These are phyloP conservation scores for Cryptococcus amylolentus DNA, from an alignment of 1,284 basidiomycete species.

Conservation along the genomic window DNA sequence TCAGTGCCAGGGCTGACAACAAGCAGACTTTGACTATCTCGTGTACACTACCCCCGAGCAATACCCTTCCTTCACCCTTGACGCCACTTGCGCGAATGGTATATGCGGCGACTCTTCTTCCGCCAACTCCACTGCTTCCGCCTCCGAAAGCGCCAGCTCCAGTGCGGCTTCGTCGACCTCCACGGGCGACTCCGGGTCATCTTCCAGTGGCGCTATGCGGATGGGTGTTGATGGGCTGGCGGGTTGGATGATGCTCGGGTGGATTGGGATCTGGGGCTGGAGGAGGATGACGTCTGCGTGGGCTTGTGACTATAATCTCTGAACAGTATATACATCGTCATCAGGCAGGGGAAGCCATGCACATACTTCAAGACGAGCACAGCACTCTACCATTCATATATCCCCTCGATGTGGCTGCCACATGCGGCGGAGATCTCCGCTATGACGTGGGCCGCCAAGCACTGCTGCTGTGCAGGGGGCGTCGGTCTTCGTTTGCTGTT, in stretches of 20 bases:
- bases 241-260: neutral
- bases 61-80: slow-evolving; percentile 16
- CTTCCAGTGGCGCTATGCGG: neutral
- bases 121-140: neutral
- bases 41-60: slow-evolving; percentile 40
- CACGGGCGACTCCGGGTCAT: neutral
- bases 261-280: neutral
- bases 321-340: too few species aligned
- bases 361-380: too few species aligned
- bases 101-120: slow-evolving; percentile 9
- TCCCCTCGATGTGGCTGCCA: too few species aligned
- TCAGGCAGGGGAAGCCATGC: too few species aligned
- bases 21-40: slow-evolving; percentile 47
- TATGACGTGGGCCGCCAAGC: too few species aligned
- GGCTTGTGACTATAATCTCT: too few species aligned
- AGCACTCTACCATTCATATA: neutral
- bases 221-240: slow-evolving; percentile 1
- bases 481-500: too few species aligned
- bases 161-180: neutral
- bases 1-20: neutral
- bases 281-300: neutral
- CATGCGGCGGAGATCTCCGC: neutral
- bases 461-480: too few species aligned
- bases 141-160: slow-evolving; percentile 1
- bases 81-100: slow-evolving; percentile 22